Evolutionary conservation across 768 basidiomycete species (phyloP).

Genomic region (Boletus reticulatus): DNA sequence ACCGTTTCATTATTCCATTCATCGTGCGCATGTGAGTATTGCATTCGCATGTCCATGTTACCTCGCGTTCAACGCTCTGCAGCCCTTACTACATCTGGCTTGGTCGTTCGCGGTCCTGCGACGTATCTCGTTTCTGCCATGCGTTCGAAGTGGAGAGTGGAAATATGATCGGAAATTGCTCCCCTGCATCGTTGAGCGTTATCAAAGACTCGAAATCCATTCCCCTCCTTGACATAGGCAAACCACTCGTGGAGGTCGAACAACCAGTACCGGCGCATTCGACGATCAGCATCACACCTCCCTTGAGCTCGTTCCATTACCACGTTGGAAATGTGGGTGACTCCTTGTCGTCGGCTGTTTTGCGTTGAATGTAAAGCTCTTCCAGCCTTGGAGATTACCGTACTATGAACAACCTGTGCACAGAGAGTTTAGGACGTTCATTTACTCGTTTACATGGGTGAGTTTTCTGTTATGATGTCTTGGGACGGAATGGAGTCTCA

Average conservation of each 20-base stretch:
- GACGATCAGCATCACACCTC: constrained; percentile 50
- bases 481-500: background rate
- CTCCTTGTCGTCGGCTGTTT: background rate
- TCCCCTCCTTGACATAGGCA: constrained; percentile 43
- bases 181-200: constrained; percentile 36
- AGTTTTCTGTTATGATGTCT: constrained; percentile 6
- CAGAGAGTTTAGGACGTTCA: constrained; percentile 60
- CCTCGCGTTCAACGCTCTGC: background rate
- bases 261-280: constrained; percentile 19
- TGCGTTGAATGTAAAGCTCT: background rate
- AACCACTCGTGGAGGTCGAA: constrained; percentile 31
- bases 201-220: constrained; percentile 36
- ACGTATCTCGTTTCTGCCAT: constrained; percentile 53
- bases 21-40: constrained; percentile 57
- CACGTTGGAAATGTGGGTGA: constrained; percentile 45
- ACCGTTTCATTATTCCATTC: constrained; percentile 65
- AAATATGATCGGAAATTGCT: constrained; percentile 52
- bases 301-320: constrained; percentile 64
- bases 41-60: background rate
- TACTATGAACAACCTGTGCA: constrained; percentile 70
- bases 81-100: constrained; percentile 77
- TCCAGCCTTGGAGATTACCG: constrained; percentile 62
- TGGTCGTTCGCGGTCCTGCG: constrained; percentile 61
- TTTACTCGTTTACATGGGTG: constrained; percentile 65
- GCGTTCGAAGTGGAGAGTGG: constrained; percentile 65